phyloP scores from a whole-genome alignment of 2,329 filamentous ascomycete species.

The Neofusicoccum laricinum region DNA sequence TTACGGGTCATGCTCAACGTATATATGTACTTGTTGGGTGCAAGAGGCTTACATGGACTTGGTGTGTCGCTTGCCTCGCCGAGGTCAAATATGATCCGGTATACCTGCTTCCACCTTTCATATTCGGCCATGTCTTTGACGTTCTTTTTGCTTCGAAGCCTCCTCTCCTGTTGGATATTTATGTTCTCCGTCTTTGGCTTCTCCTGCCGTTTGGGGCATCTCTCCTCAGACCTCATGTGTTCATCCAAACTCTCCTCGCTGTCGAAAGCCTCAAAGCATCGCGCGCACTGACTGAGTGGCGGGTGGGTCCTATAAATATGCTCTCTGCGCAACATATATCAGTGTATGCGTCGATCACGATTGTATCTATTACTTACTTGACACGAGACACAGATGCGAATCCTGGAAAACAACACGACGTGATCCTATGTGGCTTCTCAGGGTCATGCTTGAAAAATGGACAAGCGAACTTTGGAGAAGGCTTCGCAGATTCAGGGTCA shows the following conservation, averaged over 20 bases:
- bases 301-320: not conserved
- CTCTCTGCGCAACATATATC: not conserved
- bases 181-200: not conserved
- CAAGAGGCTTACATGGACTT: not conserved
- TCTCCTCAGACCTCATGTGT: not conserved
- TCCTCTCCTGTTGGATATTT: not conserved
- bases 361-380: not conserved
- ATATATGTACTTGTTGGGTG: too few relatives aligned
- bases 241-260: not conserved
- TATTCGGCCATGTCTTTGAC: not conserved
- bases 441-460: not conserved
- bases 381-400: not conserved
- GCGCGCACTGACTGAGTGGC: not conserved
- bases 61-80: not conserved
- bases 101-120: not conserved
- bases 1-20: too few relatives aligned
- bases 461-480: not conserved
- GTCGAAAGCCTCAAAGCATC: not conserved
- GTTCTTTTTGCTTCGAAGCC: not conserved
- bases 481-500: not conserved
- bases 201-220: not conserved
- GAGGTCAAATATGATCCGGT: not conserved
- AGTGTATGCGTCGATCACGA: not conserved
- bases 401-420: not conserved
- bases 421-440: not conserved